These are phyloP conservation scores for Eragrostis tef DNA, from an alignment of 202 grass and related monocot species.

Conservation along the genomic window DNA sequence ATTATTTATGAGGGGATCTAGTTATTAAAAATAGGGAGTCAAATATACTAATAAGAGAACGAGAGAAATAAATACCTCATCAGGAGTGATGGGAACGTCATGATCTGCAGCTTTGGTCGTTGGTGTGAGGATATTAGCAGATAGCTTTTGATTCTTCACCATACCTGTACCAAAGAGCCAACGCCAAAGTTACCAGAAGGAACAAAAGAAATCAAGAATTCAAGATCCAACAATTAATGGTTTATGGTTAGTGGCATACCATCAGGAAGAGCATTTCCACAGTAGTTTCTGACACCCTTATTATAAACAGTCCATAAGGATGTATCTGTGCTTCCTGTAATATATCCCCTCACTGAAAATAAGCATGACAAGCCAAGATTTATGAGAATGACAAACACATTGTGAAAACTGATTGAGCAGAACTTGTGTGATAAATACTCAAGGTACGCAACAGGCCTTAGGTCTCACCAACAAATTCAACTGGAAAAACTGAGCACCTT, in stretches of 20 bases:
- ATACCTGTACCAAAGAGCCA: slow-evolving; percentile 55
- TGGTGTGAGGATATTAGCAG: slow-evolving; percentile 82
- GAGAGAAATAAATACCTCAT: slow-evolving; percentile 60
- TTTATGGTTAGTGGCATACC: slow-evolving; percentile 42
- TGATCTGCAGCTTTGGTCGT: slow-evolving; percentile 90
- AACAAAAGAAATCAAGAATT: slow-evolving; percentile 2
- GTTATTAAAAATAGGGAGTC: not conserved
- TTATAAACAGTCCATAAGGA: slow-evolving; percentile 91
- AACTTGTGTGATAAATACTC: slow-evolving; percentile 1
- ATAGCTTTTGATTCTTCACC: slow-evolving; percentile 83
- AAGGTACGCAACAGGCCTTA: slow-evolving; percentile 38
- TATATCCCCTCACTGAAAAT: slow-evolving; percentile 81
- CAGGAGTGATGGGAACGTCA: slow-evolving; percentile 80
- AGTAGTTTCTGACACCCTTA: slow-evolving; percentile 85
- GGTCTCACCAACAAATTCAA: slow-evolving; percentile 97
- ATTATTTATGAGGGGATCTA: slow-evolving; percentile 11
- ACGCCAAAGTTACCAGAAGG: slow-evolving; percentile 17
- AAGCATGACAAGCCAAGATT: slow-evolving; percentile 18
- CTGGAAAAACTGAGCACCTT: slow-evolving; percentile 90
- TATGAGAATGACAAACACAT: slow-evolving; percentile 8
- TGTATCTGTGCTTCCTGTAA: slow-evolving; percentile 93
- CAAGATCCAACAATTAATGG: not conserved
- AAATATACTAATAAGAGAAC: slow-evolving; percentile 1
- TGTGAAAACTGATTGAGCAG: not conserved
- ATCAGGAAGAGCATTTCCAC: slow-evolving; percentile 79